phyloP scores from a whole-genome alignment of 768 basidiomycete genomes.

The Panus rudis region DNA sequence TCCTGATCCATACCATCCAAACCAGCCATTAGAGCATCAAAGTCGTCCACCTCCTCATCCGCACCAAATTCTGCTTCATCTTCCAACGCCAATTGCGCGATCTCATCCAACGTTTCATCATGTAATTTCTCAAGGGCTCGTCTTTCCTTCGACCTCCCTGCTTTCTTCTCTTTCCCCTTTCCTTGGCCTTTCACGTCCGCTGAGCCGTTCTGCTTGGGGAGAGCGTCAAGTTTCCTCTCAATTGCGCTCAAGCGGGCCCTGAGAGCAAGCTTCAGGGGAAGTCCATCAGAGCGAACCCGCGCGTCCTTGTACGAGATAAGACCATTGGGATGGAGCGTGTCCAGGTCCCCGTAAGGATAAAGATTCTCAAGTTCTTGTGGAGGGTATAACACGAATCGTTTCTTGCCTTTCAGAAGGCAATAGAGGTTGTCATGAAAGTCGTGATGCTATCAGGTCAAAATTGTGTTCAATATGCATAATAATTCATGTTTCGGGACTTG shows the following conservation, averaged over 20 bases:
- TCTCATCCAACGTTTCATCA: conserved; percentile 20
- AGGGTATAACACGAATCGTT: conserved; percentile 26
- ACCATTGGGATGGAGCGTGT: conserved; percentile 20
- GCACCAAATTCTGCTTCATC: conserved; percentile 8
- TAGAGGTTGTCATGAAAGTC: conserved; percentile 29
- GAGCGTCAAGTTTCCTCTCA: conserved; percentile 15
- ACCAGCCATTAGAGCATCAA: conserved; percentile 20
- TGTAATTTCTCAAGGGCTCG: conserved; percentile 15
- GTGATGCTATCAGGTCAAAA: conserved; percentile 16
- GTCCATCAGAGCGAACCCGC: conserved; percentile 21
- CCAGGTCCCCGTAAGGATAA: conserved; percentile 20
- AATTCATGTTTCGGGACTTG: too few species aligned
- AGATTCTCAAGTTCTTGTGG: conserved; percentile 18
- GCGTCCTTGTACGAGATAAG: conserved; percentile 23
- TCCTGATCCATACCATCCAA: conserved; percentile 12
- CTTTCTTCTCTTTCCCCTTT: conserved; percentile 10
- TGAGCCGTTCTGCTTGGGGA: conserved; percentile 8
- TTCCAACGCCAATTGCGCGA: conserved; percentile 15
- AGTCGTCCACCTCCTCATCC: conserved; percentile 21
- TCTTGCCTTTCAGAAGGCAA: conserved; percentile 21
- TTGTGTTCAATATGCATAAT: neutral
- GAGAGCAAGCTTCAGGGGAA: conserved; percentile 16
- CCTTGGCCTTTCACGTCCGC: conserved; percentile 14
- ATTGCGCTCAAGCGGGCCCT: conserved; percentile 19
- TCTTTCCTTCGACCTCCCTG: conserved; percentile 16